Evolutionary conservation across 2,329 filamentous ascomycete genomes (phyloP).

Genomic region (Calonectria hawksworthii): DNA sequence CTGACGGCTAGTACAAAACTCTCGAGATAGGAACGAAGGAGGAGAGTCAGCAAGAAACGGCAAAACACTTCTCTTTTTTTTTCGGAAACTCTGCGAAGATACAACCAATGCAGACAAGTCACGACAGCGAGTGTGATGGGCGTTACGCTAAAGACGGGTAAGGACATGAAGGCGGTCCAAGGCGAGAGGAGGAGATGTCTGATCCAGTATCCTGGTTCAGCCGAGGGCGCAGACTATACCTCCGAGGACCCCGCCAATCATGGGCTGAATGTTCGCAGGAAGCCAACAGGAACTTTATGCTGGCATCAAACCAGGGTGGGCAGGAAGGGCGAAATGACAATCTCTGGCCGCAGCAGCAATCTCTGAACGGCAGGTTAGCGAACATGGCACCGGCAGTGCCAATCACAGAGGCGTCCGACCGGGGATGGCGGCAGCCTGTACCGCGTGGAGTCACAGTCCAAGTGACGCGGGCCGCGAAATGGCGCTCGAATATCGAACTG

Average conservation of each 20-base stretch:
- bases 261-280: conserved; percentile 8
- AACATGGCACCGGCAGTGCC: conserved; percentile 40
- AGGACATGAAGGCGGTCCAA: not conserved
- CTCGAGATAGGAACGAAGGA: not conserved
- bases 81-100: not conserved
- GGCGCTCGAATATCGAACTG: conserved; percentile 21
- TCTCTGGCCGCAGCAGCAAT: conserved; percentile 38
- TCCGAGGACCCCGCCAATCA: not conserved
- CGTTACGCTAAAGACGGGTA: not conserved
- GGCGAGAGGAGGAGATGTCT: conserved; percentile 18
- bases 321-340: conserved; percentile 29
- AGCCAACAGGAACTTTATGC: conserved; percentile 13
- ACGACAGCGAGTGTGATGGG: not conserved
- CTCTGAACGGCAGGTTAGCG: conserved; percentile 35
- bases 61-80: not conserved
- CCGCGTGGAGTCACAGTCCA: conserved; percentile 29
- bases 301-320: conserved; percentile 24
- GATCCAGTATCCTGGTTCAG: conserved; percentile 15
- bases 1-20: conserved; percentile 24
- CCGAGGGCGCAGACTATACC: not conserved
- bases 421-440: conserved; percentile 40
- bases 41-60: not conserved
- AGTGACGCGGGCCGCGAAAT: conserved; percentile 29
- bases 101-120: not conserved
- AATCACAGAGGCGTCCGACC: conserved; percentile 37